phyloP scores from a whole-genome alignment of 2,329 filamentous ascomycete species.

The Endocalyx cinctus region DNA sequence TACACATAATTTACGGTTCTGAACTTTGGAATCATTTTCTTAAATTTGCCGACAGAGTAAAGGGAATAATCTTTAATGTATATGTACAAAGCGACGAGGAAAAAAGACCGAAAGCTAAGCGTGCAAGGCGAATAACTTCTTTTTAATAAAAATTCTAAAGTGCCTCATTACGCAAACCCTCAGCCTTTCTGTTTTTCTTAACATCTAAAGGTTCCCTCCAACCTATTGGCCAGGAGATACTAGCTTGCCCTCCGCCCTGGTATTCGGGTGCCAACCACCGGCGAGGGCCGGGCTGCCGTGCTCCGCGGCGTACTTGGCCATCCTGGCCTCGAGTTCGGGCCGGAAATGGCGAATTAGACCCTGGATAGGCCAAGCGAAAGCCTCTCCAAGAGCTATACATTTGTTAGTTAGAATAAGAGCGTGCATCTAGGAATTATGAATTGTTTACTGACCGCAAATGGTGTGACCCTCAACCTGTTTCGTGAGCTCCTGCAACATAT shows the following conservation, averaged over 20 bases:
- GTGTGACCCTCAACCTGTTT: slow-evolving; percentile 99
- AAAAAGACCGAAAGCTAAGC: too few species aligned
- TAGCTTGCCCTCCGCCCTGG: slow-evolving; percentile 73
- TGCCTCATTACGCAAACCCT: too few species aligned
- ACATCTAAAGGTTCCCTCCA: neutral
- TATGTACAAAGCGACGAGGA: neutral
- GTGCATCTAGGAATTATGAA: too few species aligned
- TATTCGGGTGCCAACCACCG: slow-evolving; percentile 80
- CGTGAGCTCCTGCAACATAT: slow-evolving; percentile 98
- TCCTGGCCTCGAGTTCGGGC: slow-evolving; percentile 88
- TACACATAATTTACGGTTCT: too few species aligned
- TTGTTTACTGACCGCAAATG: slow-evolving; percentile 71
- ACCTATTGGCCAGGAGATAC: slow-evolving; percentile 83
- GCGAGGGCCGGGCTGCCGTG: slow-evolving; percentile 71
- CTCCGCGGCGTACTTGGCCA: slow-evolving; percentile 72
- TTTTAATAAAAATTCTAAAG: too few species aligned
- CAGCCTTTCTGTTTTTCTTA: too few species aligned
- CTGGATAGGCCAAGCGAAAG: slow-evolving; percentile 97
- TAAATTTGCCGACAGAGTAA: too few species aligned
- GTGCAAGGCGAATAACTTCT: neutral
- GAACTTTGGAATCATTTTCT: too few species aligned
- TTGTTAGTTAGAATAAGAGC: slow-evolving; percentile 22
- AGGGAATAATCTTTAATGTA: neutral
- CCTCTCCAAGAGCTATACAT: slow-evolving; percentile 75
- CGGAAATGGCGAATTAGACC: slow-evolving; percentile 97